Evolutionary conservation across 257 asterid genomes (phyloP).

Genomic region (Paraleonurus japonicus): DNA sequence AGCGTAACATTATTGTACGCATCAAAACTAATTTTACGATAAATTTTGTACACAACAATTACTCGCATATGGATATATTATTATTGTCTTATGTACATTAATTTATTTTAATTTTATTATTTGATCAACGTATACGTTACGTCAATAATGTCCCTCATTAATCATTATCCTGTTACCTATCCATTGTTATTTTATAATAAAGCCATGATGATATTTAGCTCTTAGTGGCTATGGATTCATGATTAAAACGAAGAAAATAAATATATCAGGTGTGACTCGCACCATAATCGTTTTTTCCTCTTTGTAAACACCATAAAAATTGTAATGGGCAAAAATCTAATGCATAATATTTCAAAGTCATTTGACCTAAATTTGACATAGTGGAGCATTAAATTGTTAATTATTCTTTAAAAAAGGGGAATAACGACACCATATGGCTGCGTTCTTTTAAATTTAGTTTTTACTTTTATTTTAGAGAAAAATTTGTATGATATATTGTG

Average conservation of each 20-base stretch:
- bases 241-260: not conserved
- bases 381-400: not conserved
- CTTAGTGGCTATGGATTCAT: not conserved
- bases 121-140: not conserved
- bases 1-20: too few relatives aligned
- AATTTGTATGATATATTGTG: too few relatives aligned
- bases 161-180: not conserved
- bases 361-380: not conserved
- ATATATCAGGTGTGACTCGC: not conserved
- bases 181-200: not conserved
- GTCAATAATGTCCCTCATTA: not conserved
- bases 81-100: not conserved
- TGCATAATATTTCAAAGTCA: not conserved
- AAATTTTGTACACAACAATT: too few relatives aligned
- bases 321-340: not conserved
- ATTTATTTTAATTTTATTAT: not conserved
- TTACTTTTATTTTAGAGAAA: too few relatives aligned
- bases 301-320: not conserved
- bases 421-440: too few relatives aligned
- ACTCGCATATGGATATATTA: too few relatives aligned
- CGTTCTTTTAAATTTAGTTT: too few relatives aligned
- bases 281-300: not conserved
- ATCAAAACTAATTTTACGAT: too few relatives aligned
- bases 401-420: not conserved
- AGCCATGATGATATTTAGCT: not conserved